Conservation (phyloP, 1,139 yeast species). For the Magnusiomyces tetraspermus region DNA sequence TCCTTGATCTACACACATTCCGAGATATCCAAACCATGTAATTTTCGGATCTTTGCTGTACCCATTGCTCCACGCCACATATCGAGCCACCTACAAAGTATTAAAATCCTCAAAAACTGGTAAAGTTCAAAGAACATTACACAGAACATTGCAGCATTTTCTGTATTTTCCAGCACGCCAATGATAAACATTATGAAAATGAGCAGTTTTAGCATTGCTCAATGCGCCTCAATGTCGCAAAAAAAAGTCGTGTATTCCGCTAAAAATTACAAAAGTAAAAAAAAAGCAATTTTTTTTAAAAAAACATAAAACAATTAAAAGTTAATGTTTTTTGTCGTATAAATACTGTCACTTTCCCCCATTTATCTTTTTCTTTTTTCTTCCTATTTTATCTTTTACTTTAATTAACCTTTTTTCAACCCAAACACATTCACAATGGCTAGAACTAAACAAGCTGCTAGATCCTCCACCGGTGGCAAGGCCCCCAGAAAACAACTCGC, state of each 20-base stretch:
- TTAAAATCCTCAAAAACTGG: too few species aligned
- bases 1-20: slow-evolving; percentile 7
- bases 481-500: slow-evolving; percentile 99
- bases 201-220: neutral
- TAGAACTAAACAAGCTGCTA: slow-evolving; percentile 97
- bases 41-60: too few species aligned
- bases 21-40: slow-evolving; percentile 3
- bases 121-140: too few species aligned
- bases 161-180: neutral
- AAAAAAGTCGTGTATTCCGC: neutral
- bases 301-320: too few species aligned
- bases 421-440: slow-evolving; percentile 52
- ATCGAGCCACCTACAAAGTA: too few species aligned
- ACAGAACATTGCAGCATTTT: neutral
- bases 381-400: slow-evolving; percentile 3
- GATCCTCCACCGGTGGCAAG: slow-evolving; percentile 99
- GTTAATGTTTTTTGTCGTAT: too few species aligned
- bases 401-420: slow-evolving; percentile 1
- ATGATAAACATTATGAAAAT: neutral
- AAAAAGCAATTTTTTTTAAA: too few species aligned
- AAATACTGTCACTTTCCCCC: neutral
- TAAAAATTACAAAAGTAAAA: too few species aligned
- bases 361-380: neutral
- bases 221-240: neutral
- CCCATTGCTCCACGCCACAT: too few species aligned